Evolutionary conservation across 768 basidiomycete species (phyloP).

Genomic region (Termitomyces sp.): DNA sequence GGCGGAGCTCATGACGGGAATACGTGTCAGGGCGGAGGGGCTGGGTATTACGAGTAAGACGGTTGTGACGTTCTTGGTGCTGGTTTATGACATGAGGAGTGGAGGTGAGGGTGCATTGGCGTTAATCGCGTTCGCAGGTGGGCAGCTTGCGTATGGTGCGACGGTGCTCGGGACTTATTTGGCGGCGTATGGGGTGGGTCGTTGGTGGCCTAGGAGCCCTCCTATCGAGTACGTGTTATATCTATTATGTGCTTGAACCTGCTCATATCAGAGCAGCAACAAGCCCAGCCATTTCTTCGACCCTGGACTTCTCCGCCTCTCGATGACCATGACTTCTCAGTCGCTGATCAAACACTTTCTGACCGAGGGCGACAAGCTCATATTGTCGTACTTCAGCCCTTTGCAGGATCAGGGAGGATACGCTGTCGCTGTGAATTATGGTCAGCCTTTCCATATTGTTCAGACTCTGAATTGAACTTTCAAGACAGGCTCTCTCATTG

Average conservation of each 20-base stretch:
- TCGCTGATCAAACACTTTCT: constrained; percentile 91
- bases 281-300: constrained; percentile 17
- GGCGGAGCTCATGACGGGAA: constrained; percentile 56
- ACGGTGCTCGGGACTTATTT: constrained; percentile 55
- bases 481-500: constrained; percentile 77
- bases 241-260: neutral
- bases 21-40: constrained; percentile 85
- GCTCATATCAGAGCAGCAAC: constrained; percentile 3
- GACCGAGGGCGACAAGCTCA: constrained; percentile 92
- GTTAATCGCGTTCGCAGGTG: constrained; percentile 80
- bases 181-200: constrained; percentile 27
- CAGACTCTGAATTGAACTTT: neutral
- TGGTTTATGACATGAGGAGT: constrained; percentile 43
- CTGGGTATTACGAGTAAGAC: constrained; percentile 73
- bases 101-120: constrained; percentile 37
- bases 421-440: constrained; percentile 94
- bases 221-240: constrained; percentile 9
- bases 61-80: constrained; percentile 58
- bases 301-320: constrained; percentile 50
- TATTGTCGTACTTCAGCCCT: constrained; percentile 80
- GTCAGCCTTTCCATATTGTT: constrained; percentile 28
- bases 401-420: constrained; percentile 91
- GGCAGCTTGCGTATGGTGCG: constrained; percentile 73
- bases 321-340: constrained; percentile 82
- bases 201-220: constrained; percentile 26